phyloP scores from a whole-genome alignment of 2,329 filamentous ascomycete genomes.

The Claviceps sp. region DNA sequence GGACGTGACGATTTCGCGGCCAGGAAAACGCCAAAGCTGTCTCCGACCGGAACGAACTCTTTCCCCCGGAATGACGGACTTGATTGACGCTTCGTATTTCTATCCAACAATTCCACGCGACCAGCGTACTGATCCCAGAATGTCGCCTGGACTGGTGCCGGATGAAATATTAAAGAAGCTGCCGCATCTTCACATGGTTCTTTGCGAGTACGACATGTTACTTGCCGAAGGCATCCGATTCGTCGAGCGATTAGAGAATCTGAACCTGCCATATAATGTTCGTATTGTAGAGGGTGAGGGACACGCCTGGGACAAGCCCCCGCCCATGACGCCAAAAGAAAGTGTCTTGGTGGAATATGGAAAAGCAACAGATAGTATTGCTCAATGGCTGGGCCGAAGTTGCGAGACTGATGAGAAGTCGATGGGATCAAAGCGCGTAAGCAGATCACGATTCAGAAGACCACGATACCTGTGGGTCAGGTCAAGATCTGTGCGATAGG shows the following conservation, averaged over 20 bases:
- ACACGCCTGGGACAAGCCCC: conserved; percentile 36
- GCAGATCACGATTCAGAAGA: conserved; percentile 18
- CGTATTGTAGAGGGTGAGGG: conserved; percentile 32
- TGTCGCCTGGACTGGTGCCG: conserved; percentile 44
- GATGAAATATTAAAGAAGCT: conserved; percentile 39
- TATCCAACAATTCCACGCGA: conserved; percentile 33
- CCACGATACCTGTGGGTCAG: conserved; percentile 19
- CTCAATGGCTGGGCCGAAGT: conserved; percentile 26
- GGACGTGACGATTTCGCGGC: conserved; percentile 45
- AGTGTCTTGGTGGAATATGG: conserved; percentile 32
- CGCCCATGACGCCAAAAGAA: conserved; percentile 29
- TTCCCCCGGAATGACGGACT: conserved; percentile 41
- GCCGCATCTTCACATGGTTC: conserved; percentile 40
- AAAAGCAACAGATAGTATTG: conserved; percentile 27
- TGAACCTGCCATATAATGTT: conserved; percentile 21
- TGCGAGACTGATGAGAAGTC: conserved; percentile 24
- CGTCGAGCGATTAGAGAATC: conserved; percentile 36
- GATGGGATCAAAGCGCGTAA: conserved; percentile 20
- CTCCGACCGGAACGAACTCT: conserved; percentile 43
- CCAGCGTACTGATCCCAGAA: conserved; percentile 36
- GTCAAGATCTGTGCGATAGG: conserved; percentile 17
- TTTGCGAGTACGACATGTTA: conserved; percentile 56
- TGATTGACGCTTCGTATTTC: conserved; percentile 51
- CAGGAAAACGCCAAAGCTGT: conserved; percentile 40
- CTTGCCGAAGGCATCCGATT: conserved; percentile 47